Base-by-base conservation (phyloP, 352 stramenopile species). In the Paralagenidium karlingii region DNA sequence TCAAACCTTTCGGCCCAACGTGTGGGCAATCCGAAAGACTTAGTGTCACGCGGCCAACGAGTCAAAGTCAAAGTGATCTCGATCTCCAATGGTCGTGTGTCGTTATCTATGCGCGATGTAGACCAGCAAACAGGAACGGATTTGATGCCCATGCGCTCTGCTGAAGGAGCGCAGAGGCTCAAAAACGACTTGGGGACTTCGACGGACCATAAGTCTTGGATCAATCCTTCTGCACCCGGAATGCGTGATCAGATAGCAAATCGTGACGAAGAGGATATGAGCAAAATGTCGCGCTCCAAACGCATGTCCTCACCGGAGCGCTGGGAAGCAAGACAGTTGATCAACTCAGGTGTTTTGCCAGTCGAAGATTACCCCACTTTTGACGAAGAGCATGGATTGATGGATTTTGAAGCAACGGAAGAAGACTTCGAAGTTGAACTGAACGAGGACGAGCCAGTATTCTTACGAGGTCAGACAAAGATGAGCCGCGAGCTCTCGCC, bases 41-140 rank as follows among this genome's bases (percentile, higher is more conserved):
- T 84, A 19, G 80, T 96, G 37, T 70, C 75, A 9, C 66, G 78
- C 19, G 83, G 82, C 7, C 73, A 98, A 63, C 58, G 55, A 16
- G 91, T 98, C 5, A 97, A 96, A 58, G 90, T 99, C 43, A 99
- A 99, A 55, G 68, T 98, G 2, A 97, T 98, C 48, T 97, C 84
- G 3, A 82, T 96, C 33, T 73, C 76, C 1, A 76, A 71, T 4
- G 54, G 48, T 2, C 96, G 96, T 49, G 48, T 98, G n/a, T 82
- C 88, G 19, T 70, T 98, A 32, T 97, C 75, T 13, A 94, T 99
- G 54, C 94, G 96, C 40, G 96, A 99, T 63, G 93, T 98, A 10
- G 94, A 99, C 53, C 95, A 99, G 59, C 57, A 68, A 20, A 96
- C 82, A 5, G 95, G 95, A 16, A 34, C 74, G 42, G 96, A 99